Base-by-base conservation (phyloP, 1,284 basidiomycete species). In the Cutaneotrichosporon arboriforme region DNA sequence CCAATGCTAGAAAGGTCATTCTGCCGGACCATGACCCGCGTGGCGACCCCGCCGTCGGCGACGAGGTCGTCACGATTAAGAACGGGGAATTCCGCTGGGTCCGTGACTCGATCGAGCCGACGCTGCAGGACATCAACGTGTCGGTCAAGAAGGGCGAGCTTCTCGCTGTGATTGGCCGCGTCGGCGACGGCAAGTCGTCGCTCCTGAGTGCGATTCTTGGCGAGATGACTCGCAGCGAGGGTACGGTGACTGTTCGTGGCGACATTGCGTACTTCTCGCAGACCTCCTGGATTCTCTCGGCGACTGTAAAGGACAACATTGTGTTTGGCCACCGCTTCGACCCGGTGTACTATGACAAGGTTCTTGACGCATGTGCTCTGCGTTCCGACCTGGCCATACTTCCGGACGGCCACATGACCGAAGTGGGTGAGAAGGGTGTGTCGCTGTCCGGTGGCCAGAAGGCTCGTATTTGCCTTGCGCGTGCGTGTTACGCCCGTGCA, bases 261-360 rank as follows among this genome's bases (percentile, higher is more conserved):
- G 83, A 78, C 9, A 77, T 94, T n/a, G 85, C 91, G 0, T 97
- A 94, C 74, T 90, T 89, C 14, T 83, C 85, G 22, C 93, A 97
- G 67, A 87, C 85, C 64, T 88, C 91, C 31, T 97, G 92, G 88
- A 83, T 92, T 47, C 80, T 91, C 69, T 88, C 86, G 2, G 83
- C 87, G 0, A 85, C 87, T 0, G 82, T 94, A 51, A 82, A 85
- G 49, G 88, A 91, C 49, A 96, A 94, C 65, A 94, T 96, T 56
- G 68, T 90, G 34, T 97, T 97, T 75, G 91, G 86, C 8, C 87
- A 92, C 69, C 81, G 84, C 57, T 96, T 87, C 58, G 88, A 96
- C 52, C 84, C 87, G 58, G 78, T 64, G 9, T 71, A 67, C 56
- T 69, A 69, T 52, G 64, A 70, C 56, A 61, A 66, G 51, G 67